Conservation (phyloP, 2,329 filamentous ascomycete genomes). For the Tolypocladium cylindrosporum region DNA sequence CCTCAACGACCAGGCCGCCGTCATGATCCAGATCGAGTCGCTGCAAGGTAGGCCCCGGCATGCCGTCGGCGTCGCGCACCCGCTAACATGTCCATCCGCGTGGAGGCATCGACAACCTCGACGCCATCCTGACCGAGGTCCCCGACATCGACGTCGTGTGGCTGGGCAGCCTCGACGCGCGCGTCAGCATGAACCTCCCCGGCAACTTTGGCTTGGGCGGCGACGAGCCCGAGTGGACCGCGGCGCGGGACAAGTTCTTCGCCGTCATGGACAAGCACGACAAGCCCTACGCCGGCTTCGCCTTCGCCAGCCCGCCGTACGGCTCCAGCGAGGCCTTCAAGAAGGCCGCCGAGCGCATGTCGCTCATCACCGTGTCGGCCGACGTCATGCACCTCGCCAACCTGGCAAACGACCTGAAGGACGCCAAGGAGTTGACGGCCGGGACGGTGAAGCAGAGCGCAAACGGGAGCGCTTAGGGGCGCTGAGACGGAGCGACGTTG, state of each 20-base stretch:
- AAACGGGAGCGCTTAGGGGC: neutral
- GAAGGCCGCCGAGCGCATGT: constrained; percentile 15
- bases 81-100: neutral
- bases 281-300: constrained; percentile 28
- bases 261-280: constrained; percentile 33
- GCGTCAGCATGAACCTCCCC: constrained; percentile 32
- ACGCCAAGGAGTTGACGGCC: constrained; percentile 6
- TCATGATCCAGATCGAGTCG: constrained; percentile 38
- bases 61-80: neutral
- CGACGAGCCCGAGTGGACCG: constrained; percentile 30
- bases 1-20: constrained; percentile 34
- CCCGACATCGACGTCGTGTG: constrained; percentile 37
- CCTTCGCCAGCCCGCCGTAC: constrained; percentile 13
- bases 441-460: neutral
- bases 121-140: constrained; percentile 34
- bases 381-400: constrained; percentile 13
- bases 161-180: constrained; percentile 32
- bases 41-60: constrained; percentile 13
- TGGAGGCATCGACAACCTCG: constrained; percentile 33
- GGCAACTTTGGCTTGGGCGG: constrained; percentile 20
- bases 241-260: constrained; percentile 25
- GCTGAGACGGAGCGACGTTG: neutral
- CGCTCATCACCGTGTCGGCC: constrained; percentile 10
- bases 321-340: constrained; percentile 13
- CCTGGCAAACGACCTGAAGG: constrained; percentile 11